Conservation (phyloP, 768 basidiomycete species). For the Collybia sordida region DNA sequence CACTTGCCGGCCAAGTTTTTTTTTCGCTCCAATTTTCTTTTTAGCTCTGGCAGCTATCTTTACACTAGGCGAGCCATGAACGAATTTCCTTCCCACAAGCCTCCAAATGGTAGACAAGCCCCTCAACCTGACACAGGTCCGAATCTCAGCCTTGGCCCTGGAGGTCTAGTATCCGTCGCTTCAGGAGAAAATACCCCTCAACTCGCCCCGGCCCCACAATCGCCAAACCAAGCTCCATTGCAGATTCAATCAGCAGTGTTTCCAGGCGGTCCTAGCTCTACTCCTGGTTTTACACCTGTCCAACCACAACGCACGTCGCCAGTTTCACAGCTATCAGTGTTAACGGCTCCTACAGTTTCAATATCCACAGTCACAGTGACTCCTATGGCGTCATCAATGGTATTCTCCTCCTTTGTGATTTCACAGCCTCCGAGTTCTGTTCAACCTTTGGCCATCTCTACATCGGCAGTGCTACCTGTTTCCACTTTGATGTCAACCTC, state of each 20-base stretch:
- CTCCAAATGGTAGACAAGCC: neutral
- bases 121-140: neutral
- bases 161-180: conserved; percentile 2
- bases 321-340: neutral
- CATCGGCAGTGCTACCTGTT: neutral
- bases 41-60: neutral
- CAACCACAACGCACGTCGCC: conserved; percentile 5
- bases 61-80: neutral
- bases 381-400: neutral
- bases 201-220: neutral
- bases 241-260: conserved; percentile 1
- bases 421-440: no score
- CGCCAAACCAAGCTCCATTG: conserved; percentile 6
- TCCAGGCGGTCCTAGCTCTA: conserved; percentile 6
- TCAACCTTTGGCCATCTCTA: neutral
- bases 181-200: neutral
- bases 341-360: neutral
- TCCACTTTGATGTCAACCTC: neutral
- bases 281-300: neutral
- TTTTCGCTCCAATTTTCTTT: neutral
- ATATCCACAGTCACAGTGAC: neutral
- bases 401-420: neutral
- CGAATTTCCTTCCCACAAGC: neutral
- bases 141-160: conserved; percentile 4
- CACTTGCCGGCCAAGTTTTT: conserved; percentile 20